These are phyloP conservation scores for Lepidium campestre DNA, from an alignment of 441 rosid species.

Conservation along the genomic window DNA sequence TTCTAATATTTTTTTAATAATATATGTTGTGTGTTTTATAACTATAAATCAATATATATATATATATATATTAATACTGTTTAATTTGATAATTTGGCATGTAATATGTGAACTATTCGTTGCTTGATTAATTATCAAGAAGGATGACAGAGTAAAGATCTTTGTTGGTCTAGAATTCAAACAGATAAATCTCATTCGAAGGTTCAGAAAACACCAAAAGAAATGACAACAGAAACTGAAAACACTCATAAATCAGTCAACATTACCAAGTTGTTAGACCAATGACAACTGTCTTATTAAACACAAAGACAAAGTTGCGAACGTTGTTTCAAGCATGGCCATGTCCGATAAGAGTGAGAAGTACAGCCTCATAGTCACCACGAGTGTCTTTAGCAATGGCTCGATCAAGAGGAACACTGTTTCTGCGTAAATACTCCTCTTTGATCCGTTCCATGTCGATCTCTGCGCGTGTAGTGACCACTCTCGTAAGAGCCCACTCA, in stretches of 20 bases:
- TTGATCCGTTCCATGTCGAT: conserved; percentile 68
- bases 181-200: too few species aligned
- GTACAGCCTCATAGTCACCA: conserved; percentile 81
- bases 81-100: too few species aligned
- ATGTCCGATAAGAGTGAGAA: conserved; percentile 72
- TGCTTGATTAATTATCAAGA: too few species aligned
- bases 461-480: conserved; percentile 67
- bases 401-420: conserved; percentile 55
- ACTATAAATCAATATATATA: too few species aligned
- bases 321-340: conserved; percentile 33
- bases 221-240: neutral
- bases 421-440: conserved; percentile 64
- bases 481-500: conserved; percentile 74
- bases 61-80: too few species aligned
- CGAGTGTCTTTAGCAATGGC: conserved; percentile 64
- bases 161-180: too few species aligned
- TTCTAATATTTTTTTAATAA: too few species aligned
- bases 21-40: too few species aligned
- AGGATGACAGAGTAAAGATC: too few species aligned
- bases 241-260: neutral
- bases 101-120: too few species aligned
- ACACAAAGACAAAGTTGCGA: neutral
- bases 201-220: neutral
- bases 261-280: conserved; percentile 1
- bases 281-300: conserved; percentile 16